Percentiles rank a stretch among this genome's conserved stretches.
Conservation (phyloP, 1,139 yeast genomes). For the Candida dubliniensis region DNA sequence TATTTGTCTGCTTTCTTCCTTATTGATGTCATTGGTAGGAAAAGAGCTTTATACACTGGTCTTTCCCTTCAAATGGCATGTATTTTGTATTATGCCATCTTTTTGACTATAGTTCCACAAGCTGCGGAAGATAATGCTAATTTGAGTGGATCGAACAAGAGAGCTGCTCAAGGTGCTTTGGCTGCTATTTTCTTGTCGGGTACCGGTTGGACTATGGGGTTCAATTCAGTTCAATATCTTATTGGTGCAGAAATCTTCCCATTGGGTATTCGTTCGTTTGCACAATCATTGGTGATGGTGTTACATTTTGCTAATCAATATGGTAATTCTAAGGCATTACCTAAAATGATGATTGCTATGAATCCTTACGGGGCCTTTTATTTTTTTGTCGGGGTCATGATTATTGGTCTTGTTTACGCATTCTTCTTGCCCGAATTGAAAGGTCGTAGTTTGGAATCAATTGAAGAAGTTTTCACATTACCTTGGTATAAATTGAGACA, state of each 20-base stretch:
- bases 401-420: conserved; percentile 45
- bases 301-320: conserved; percentile 61
- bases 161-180: conserved; percentile 51
- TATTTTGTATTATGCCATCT: conserved; percentile 44
- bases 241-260: conserved; percentile 63
- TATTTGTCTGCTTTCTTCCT: conserved; percentile 48
- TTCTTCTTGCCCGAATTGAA: conserved; percentile 55
- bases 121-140: conserved; percentile 31
- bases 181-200: conserved; percentile 56
- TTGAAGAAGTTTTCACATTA: conserved; percentile 57
- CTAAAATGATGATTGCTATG: conserved; percentile 51
- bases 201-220: conserved; percentile 64
- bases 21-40: conserved; percentile 49
- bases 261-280: conserved; percentile 52
- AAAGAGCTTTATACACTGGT: conserved; percentile 41
- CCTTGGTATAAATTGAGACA: conserved; percentile 60
- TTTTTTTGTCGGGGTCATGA: conserved; percentile 49
- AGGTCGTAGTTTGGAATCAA: conserved; percentile 55
- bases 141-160: conserved; percentile 29
- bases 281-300: conserved; percentile 55
- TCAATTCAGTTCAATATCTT: conserved; percentile 59
- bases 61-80: conserved; percentile 33
- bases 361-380: conserved; percentile 54
- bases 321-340: conserved; percentile 59
- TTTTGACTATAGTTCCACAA: conserved; percentile 47